Evolutionary conservation across 2,329 filamentous ascomycete species (phyloP), one percentile per base, ranked within the genome.

Genomic region (Cladosporium colombiae): DNA sequence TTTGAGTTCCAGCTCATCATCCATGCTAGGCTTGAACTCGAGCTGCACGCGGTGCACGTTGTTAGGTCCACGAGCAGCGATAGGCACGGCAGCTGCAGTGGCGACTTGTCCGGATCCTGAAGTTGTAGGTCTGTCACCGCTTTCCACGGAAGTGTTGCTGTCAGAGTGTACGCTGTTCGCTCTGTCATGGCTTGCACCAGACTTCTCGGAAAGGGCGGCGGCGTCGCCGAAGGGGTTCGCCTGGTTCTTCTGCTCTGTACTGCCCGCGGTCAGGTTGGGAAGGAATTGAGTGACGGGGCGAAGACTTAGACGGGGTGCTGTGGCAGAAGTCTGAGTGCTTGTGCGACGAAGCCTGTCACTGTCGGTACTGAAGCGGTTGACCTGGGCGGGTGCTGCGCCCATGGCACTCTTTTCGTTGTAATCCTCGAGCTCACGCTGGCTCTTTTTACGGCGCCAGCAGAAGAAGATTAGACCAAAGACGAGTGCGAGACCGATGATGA

Each of bases 21-120:
- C 90, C 84, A 98, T 89, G 3, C 91, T 94, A 29, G 95, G 93
- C 77, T 88, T 90, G 79, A 98, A 99, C 78, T 97, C 93, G 71
- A 98, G 87, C 78, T 97, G 92, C 37, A 98, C 92, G 69, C 95
- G 92, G 78, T 98, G 91, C 64, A 98, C 93, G 70, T 91, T 88
- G 74, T 82, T 84, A 21, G 78, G 74, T 56, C 68, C 76, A 69
- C 67, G 70, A 78, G 65, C 86, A 50, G 77, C 78, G 62, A 79
- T 75, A 29, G 83, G 79, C 31, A 80, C 72, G 59, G 71, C 68
- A 61, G 71, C 68, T 50, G 74, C 74, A 60, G 70, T 72, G 37
- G 69, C 75, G 27, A 73, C 66, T 35, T 74, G 70, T 60, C 70
- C 71, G 50, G 75, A 72, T 40, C 63, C 70, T 21, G 71, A 70